Percentiles rank a stretch among this genome's conserved stretches.
Evolutionary conservation across 257 asterid genomes (phyloP).

Genomic region (Prunella vulgaris): DNA sequence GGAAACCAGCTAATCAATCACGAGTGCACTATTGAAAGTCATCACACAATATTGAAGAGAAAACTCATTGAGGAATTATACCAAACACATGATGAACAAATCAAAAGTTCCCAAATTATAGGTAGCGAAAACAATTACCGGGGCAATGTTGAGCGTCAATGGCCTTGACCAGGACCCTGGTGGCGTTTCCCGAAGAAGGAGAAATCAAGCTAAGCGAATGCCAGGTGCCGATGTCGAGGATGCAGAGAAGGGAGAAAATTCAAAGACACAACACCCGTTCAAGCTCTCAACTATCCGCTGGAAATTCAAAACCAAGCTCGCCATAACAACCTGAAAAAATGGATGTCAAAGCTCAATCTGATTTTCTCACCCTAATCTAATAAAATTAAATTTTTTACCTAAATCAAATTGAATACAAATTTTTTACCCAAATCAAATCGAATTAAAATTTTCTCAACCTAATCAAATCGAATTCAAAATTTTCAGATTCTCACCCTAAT

Average conservation of each 20-base stretch:
- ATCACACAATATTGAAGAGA: background rate
- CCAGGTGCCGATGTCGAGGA: slow-evolving; percentile 62
- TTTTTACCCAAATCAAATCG: too few relatives aligned
- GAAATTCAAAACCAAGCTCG: too few relatives aligned
- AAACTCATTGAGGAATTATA: slow-evolving; percentile 22
- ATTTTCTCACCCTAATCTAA: too few relatives aligned
- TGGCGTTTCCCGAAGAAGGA: slow-evolving; percentile 47
- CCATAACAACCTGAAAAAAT: too few relatives aligned
- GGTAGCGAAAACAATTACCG: slow-evolving; percentile 14
- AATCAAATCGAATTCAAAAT: too few relatives aligned
- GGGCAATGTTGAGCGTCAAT: slow-evolving; percentile 85
- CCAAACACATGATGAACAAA: slow-evolving; percentile 27
- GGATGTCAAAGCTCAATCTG: too few relatives aligned
- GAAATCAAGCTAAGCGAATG: slow-evolving; percentile 44
- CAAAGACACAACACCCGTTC: too few relatives aligned
- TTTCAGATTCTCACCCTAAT: too few relatives aligned
- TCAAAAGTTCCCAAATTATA: background rate
- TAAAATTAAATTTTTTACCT: too few relatives aligned
- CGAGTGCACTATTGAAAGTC: background rate
- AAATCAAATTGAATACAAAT: too few relatives aligned
- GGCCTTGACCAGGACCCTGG: slow-evolving; percentile 47
- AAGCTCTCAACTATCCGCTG: too few relatives aligned
- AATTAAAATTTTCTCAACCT: too few relatives aligned
- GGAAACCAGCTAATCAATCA: background rate
- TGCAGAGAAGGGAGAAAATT: slow-evolving; percentile 64